Evolutionary conservation across 73 alveolate species (phyloP), one percentile per base, ranked within the genome.

Genomic region (Uronychia binucleata): DNA sequence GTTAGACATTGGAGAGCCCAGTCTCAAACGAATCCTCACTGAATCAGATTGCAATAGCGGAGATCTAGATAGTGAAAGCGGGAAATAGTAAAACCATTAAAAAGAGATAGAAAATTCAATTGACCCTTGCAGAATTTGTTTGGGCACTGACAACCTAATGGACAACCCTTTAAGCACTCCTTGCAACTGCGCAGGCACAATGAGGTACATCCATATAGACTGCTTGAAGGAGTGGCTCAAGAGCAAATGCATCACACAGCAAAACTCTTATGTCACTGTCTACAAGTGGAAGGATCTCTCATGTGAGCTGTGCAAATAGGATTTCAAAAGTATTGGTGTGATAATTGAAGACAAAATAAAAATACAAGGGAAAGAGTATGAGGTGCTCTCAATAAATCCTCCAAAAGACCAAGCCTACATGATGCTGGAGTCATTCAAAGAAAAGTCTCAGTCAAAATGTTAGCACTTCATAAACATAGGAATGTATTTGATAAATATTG

Each of bases 151-250:
- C 76, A 78, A 85, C 34, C 90, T 85, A 34, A 90, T 84, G 80
- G 90, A 82, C 75, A 94, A 95, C 83, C 98, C 98, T 30, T 83
- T 95, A 77, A 95, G 93, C 28, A 86, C 94, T n/a, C 98, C 98
- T 5, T 95, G 98, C 91, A 93, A 93, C 31, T 95, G 98, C 60
- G 90, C 94, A 32, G 98, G 98, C 11, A 92, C 98, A 76, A 88
- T 95, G 96, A 86, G 88, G 83, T 86, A 78, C 84, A 88, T 95
- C 30, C 98, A 95, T 89, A 77, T 93, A 31, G 93, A 88, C 75
- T 95, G 98, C 78, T 79, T 95, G 75, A 93, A 91, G 75, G 84
- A 88, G 58, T 93, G 94, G 92, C 89, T 95, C 75, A 86, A 90
- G 79, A 91, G 94, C 33, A 95, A 95, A 82, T 90, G 88, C 78